Evolutionary conservation across 2,329 filamentous ascomycete species (phyloP).

Genomic region (Parastagonospora avenae): DNA sequence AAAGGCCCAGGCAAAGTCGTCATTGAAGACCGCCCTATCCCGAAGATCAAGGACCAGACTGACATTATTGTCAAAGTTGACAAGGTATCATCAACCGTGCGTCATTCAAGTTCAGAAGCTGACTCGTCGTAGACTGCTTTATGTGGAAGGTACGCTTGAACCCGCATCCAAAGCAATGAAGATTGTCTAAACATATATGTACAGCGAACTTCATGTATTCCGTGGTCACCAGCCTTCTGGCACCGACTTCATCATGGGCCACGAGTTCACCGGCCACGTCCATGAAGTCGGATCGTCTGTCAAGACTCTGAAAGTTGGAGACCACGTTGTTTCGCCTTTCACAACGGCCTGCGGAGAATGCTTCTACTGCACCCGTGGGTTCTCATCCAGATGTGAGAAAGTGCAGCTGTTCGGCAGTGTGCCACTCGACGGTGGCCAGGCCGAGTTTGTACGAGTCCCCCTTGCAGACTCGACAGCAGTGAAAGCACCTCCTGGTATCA

Average conservation of each 20-base stretch:
- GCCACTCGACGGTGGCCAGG: slow-evolving; percentile 76
- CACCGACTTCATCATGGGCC: slow-evolving; percentile 73
- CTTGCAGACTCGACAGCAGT: slow-evolving; percentile 81
- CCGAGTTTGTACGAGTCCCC: slow-evolving; percentile 76
- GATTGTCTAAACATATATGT: slow-evolving; percentile 12
- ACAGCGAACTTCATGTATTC: slow-evolving; percentile 82
- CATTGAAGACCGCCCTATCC: slow-evolving; percentile 79
- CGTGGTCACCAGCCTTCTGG: slow-evolving; percentile 76
- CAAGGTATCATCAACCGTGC: slow-evolving; percentile 49
- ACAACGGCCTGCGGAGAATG: slow-evolving; percentile 68
- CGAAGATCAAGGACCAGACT: slow-evolving; percentile 69
- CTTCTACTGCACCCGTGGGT: slow-evolving; percentile 82
- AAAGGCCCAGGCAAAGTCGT: slow-evolving; percentile 76
- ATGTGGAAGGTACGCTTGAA: slow-evolving; percentile 75
- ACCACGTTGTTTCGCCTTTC: slow-evolving; percentile 82
- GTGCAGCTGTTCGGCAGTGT: slow-evolving; percentile 72
- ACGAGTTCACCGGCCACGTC: slow-evolving; percentile 84
- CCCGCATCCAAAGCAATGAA: too few species aligned
- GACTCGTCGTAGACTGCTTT: slow-evolving; percentile 64
- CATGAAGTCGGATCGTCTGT: slow-evolving; percentile 71
- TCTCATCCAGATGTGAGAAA: slow-evolving; percentile 77
- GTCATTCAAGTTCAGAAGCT: slow-evolving; percentile 2
- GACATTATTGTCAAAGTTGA: slow-evolving; percentile 85
- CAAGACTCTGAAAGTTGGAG: slow-evolving; percentile 71
- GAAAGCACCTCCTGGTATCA: slow-evolving; percentile 72